Conservation (phyloP, 805 yeast genomes). For the Lipomyces japonicus region DNA sequence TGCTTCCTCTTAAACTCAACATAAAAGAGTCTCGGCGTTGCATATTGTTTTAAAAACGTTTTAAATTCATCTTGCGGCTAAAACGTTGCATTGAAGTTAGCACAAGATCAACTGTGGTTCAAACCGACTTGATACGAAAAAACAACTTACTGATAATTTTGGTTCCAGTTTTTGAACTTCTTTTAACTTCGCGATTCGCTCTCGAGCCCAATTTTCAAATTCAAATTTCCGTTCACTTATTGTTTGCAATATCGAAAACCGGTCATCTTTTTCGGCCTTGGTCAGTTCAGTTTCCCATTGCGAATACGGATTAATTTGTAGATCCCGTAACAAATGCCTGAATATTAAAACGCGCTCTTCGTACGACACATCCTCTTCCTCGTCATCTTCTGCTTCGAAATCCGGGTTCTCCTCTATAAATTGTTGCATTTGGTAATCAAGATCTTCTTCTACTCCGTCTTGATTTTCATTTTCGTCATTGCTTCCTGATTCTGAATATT, state of each 20-base stretch:
- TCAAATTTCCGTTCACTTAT: conserved; percentile 40
- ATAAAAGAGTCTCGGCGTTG: conserved; percentile 37
- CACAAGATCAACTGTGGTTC: not conserved
- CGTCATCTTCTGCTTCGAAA: conserved; percentile 22
- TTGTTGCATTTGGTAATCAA: conserved; percentile 29
- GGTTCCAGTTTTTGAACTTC: conserved; percentile 10
- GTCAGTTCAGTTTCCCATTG: conserved; percentile 49
- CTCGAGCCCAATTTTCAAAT: conserved; percentile 47
- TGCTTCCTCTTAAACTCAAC: conserved; percentile 42
- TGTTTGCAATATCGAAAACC: conserved; percentile 39
- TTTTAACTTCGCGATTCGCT: conserved; percentile 18
- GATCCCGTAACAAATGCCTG: conserved; percentile 38
- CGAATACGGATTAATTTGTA: conserved; percentile 43
- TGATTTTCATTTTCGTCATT: conserved; percentile 33
- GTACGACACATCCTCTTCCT: conserved; percentile 28
- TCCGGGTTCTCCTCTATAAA: conserved; percentile 22
- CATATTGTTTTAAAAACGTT: conserved; percentile 33
- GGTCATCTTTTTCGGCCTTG: conserved; percentile 44
- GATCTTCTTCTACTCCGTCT: conserved; percentile 28
- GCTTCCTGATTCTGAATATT: conserved; percentile 2
- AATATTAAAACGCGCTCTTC: conserved; percentile 35
- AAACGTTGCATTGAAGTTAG: conserved; percentile 2
- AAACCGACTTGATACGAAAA: not conserved
- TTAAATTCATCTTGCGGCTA: conserved; percentile 33
- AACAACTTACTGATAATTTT: conserved; percentile 7